A percentile compares a stretch with the other conserved stretches of the same genome.
These are phyloP conservation scores for Fusarium beomiforme DNA, from an alignment of 2,329 filamentous ascomycete genomes.

Conservation along the genomic window DNA sequence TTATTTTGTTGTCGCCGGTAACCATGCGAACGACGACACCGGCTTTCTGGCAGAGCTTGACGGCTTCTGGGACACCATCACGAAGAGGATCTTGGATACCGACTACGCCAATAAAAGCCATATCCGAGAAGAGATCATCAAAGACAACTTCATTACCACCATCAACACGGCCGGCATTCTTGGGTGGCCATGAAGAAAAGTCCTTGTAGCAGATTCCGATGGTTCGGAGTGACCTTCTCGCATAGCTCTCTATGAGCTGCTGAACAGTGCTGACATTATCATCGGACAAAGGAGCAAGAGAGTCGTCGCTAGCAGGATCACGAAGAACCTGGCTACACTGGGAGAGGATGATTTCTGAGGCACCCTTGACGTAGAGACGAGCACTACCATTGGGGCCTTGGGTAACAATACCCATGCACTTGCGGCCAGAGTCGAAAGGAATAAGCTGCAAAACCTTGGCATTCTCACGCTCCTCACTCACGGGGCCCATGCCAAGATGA, in stretches of 20 bases:
- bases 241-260: constrained; percentile 79
- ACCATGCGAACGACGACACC: constrained; percentile 88
- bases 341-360: constrained; percentile 70
- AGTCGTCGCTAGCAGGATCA: constrained; percentile 58
- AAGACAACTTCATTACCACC: constrained; percentile 71
- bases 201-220: constrained; percentile 87
- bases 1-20: constrained; percentile 83
- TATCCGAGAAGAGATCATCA: constrained; percentile 72
- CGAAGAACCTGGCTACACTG: constrained; percentile 64
- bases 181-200: constrained; percentile 85
- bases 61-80: constrained; percentile 77
- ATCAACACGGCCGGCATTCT: constrained; percentile 63
- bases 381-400: constrained; percentile 61
- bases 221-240: constrained; percentile 81
- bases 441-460: constrained; percentile 71
- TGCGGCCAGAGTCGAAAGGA: constrained; percentile 79
- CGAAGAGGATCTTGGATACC: constrained; percentile 86
- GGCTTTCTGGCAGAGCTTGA: constrained; percentile 76
- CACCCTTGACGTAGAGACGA: constrained; percentile 70
- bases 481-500: constrained; percentile 72
- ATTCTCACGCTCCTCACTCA: constrained; percentile 71
- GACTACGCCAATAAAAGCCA: constrained; percentile 76
- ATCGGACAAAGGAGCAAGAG: constrained; percentile 56
- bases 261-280: constrained; percentile 68
- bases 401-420: constrained; percentile 74